Percentiles rank a stretch among this genome's conserved stretches.
Evolutionary conservation across 345 rosid genomes (phyloP).

Genomic region (Raphanus sativus): DNA sequence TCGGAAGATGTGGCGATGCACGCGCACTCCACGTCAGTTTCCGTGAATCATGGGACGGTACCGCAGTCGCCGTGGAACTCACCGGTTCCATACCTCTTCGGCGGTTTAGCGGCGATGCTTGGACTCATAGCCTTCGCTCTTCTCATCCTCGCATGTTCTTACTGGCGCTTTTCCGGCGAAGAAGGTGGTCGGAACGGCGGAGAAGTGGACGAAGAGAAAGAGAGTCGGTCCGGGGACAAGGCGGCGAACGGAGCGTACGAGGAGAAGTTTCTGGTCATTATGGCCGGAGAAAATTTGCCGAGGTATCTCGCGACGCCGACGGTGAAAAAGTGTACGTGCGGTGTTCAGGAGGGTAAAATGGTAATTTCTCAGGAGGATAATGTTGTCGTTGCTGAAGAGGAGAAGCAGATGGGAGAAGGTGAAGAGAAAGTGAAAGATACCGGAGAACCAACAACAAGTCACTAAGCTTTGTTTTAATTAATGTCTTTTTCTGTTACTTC

Average conservation of each 20-base stretch:
- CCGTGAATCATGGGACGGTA: neutral
- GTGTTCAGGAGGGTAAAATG: conserved; percentile 34
- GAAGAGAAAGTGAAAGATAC: conserved; percentile 45
- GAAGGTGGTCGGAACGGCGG: conserved; percentile 40
- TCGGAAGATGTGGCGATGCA: neutral
- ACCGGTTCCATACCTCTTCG: conserved; percentile 79
- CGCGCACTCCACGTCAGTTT: conserved; percentile 24
- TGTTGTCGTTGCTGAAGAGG: conserved; percentile 29
- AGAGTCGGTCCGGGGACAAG: conserved; percentile 34
- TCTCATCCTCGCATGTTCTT: conserved; percentile 69
- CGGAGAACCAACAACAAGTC: conserved; percentile 33
- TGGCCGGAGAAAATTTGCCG: conserved; percentile 70
- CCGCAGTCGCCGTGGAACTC: conserved; percentile 72
- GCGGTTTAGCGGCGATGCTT: conserved; percentile 77
- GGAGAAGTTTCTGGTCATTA: conserved; percentile 64
- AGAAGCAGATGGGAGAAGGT: conserved; percentile 31
- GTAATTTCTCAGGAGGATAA: conserved; percentile 12
- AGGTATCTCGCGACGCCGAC: conserved; percentile 70
- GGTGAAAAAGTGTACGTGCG: conserved; percentile 42
- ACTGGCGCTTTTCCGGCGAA: conserved; percentile 48
- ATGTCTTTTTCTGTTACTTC: neutral
- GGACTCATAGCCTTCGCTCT: conserved; percentile 78
- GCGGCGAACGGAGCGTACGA: conserved; percentile 40
- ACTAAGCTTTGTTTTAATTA: conserved; percentile 13
- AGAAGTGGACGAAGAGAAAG: conserved; percentile 47